These are phyloP conservation scores for Sphagnum fallax DNA, from an alignment of 228 moss, liverwort and hornwort species.

Conservation along the genomic window DNA sequence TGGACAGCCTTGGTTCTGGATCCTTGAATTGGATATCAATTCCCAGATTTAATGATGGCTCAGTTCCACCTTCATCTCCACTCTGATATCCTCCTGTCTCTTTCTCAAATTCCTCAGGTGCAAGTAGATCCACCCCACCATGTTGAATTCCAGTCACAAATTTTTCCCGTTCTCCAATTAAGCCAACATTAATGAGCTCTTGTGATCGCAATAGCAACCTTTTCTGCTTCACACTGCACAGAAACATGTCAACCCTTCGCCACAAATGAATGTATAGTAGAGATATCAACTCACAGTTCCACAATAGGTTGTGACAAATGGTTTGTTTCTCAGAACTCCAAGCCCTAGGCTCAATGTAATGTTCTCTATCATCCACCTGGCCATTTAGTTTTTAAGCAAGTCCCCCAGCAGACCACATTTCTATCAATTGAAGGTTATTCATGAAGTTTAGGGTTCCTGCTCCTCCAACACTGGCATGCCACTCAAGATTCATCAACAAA, in stretches of 20 bases:
- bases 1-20: conserved; percentile 6
- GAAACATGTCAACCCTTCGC: neutral
- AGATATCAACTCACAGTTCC: neutral
- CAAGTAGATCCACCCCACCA: conserved; percentile 33
- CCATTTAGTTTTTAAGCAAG: neutral
- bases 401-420: neutral
- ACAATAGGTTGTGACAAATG: conserved; percentile 1
- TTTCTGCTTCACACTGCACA: conserved; percentile 54
- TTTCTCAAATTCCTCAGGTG: conserved; percentile 59
- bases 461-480: neutral
- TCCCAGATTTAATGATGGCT: conserved; percentile 23
- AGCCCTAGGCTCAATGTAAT: no score
- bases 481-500: neutral
- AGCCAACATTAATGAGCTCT: conserved; percentile 21
- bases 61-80: conserved; percentile 57
- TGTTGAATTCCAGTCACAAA: conserved; percentile 19
- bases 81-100: conserved; percentile 62
- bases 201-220: conserved; percentile 12
- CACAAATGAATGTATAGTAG: neutral
- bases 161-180: conserved; percentile 32
- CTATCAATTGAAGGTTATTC: neutral
- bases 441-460: neutral
- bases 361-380: neutral
- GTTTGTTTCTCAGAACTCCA: no score
- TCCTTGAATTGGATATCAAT: neutral